Evolutionary conservation across 1,284 basidiomycete genomes (phyloP), one percentile per base, ranked within the genome.

Genomic region (Volvariella surrecta): DNA sequence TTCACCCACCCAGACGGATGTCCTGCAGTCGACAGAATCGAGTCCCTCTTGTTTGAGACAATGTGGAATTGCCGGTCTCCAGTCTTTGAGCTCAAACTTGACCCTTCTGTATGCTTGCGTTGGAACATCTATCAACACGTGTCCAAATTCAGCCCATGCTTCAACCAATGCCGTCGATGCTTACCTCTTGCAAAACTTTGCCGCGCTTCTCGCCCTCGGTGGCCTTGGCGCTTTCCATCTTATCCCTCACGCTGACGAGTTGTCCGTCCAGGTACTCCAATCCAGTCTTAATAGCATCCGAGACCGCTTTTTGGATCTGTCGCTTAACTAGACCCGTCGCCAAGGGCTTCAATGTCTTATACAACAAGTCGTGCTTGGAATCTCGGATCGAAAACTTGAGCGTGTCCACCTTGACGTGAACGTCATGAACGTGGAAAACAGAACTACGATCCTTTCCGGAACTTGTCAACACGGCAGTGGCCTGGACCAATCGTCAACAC

Each of bases 301-400:
- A 69, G 43, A 96, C 73, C 1, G 87, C 94, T 61, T 84, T 89
- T 64, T 85, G 72, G 52, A 99, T 82, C 60, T 94, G 89, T 60
- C 79, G 83, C 79, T 97, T 97, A 57, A 99, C 83, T 40, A 96
- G 67, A 3, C 76, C 76, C 3, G 76, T 87, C 4, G 85, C 85
- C 40, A 91, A 70, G 4, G 84, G 83, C 34, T 72, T 73, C 30
- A 90, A 55, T 0, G 83, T 84, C 70, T 91, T 94, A 74, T 95
- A 95, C 44, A 96, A 61, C 31, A 89, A 66, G 58, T 95, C 89
- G 66, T 96, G 93, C 68, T 95, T 96, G 54, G 79, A 79, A 56
- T 95, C 92, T 13, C 91, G 80, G 58, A 99, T 91, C 31, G 81
- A 79, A 67, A 95, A 96, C 66, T 88, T 90, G 54, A 97, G 76